Conservation (phyloP, 2,329 filamentous ascomycete species). For the Neoscytalidium dimidiatum region DNA sequence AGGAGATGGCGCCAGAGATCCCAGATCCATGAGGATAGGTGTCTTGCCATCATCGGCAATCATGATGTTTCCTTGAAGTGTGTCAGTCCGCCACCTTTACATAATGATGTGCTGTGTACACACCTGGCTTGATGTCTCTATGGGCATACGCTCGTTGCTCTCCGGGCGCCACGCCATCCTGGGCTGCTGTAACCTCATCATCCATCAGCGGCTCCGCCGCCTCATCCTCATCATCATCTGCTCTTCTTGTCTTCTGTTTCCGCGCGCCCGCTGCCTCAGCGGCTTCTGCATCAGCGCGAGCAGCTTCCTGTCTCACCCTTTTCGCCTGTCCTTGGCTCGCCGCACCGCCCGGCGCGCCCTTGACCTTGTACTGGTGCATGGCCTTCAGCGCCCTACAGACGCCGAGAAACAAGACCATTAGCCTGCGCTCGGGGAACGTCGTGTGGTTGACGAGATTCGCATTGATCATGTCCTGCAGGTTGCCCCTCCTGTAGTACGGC, state of each 20-base stretch:
- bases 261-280: conserved; percentile 46
- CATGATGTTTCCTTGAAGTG: conserved; percentile 80
- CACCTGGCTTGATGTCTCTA: conserved; percentile 95
- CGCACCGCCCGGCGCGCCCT: conserved; percentile 55
- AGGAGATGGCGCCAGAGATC: conserved; percentile 84
- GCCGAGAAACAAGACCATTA: conserved; percentile 89
- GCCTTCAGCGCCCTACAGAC: conserved; percentile 84
- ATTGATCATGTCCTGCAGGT: conserved; percentile 97
- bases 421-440: conserved; percentile 79
- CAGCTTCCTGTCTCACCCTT: conserved; percentile 57
- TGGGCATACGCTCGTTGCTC: conserved; percentile 83
- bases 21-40: conserved; percentile 96
- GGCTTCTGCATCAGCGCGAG: conserved; percentile 53
- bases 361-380: conserved; percentile 86
- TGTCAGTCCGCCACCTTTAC: not conserved
- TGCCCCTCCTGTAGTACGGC: conserved; percentile 92
- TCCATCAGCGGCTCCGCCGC: conserved; percentile 85
- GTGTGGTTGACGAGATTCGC: conserved; percentile 96
- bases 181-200: conserved; percentile 67
- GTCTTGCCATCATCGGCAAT: conserved; percentile 86
- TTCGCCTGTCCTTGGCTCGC: conserved; percentile 56
- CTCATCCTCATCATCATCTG: conserved; percentile 69
- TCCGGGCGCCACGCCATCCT: conserved; percentile 68
- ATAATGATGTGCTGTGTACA: conserved; percentile 29
- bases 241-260: conserved; percentile 45